These are phyloP conservation scores for Nicotiana sylvestris DNA, from an alignment of 257 asterid species.

Conservation along the genomic window DNA sequence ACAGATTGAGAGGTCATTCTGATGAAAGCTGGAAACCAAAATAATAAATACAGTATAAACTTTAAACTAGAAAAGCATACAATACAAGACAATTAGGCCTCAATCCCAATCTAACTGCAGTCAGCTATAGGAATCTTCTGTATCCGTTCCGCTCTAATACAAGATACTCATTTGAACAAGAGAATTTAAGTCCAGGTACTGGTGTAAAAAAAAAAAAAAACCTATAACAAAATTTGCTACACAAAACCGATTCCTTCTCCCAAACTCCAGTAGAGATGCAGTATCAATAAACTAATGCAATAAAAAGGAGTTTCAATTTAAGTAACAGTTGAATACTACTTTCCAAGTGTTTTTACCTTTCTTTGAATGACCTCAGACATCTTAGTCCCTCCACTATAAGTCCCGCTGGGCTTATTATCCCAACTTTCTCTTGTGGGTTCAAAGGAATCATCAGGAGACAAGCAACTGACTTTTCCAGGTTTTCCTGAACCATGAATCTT, in stretches of 20 bases:
- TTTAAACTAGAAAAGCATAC: background rate
- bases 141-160: background rate
- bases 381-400: constrained; percentile 49
- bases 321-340: constrained; percentile 16
- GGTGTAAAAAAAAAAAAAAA: background rate
- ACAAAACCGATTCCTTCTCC: background rate
- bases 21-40: background rate
- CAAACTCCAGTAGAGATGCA: background rate
- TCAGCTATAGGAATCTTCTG: background rate
- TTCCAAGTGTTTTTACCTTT: constrained; percentile 48
- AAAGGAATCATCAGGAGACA: constrained; percentile 44
- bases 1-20: background rate
- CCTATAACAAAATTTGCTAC: background rate
- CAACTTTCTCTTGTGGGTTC: constrained; percentile 50
- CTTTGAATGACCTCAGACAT: constrained; percentile 74
- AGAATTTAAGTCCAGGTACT: background rate
- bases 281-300: background rate
- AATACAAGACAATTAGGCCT: constrained; percentile 6
- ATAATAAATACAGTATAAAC: background rate
- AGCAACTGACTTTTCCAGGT: constrained; percentile 46
- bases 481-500: constrained; percentile 44
- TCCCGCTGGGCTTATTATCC: constrained; percentile 50
- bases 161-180: background rate
- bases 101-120: background rate
- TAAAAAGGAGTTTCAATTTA: background rate